A percentile compares a stretch with the other conserved stretches of the same genome.
Conservation (phyloP, 1,139 yeast genomes). For the Geotrichum aggregatum region DNA sequence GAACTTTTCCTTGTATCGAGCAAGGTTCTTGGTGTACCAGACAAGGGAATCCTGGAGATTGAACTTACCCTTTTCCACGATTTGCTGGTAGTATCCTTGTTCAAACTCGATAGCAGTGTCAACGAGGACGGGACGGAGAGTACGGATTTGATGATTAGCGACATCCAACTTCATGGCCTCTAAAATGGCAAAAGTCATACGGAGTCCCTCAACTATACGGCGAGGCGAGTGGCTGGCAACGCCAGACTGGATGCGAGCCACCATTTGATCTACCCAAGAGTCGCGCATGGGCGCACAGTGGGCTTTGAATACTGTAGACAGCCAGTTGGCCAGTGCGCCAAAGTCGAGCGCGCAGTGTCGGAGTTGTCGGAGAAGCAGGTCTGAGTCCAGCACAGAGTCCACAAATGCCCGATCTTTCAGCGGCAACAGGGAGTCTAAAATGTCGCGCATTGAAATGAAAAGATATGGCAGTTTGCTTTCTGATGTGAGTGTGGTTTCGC, state of each 20-base stretch:
- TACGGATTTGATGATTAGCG: slow-evolving; percentile 89
- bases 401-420: slow-evolving; percentile 68
- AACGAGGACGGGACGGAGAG: slow-evolving; percentile 75
- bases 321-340: slow-evolving; percentile 61
- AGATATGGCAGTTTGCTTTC: slow-evolving; percentile 55
- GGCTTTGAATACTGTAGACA: slow-evolving; percentile 64
- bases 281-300: slow-evolving; percentile 97
- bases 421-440: slow-evolving; percentile 70
- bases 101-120: slow-evolving; percentile 93
- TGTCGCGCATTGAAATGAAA: slow-evolving; percentile 72
- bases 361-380: slow-evolving; percentile 70
- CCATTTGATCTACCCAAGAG: slow-evolving; percentile 83
- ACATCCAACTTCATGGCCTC: slow-evolving; percentile 97
- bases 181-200: slow-evolving; percentile 74
- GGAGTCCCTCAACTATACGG: slow-evolving; percentile 68
- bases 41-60: slow-evolving; percentile 61
- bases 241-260: slow-evolving; percentile 60
- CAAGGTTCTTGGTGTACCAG: slow-evolving; percentile 53
- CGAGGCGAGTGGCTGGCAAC: slow-evolving; percentile 50
- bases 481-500: slow-evolving; percentile 19
- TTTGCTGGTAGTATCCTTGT: slow-evolving; percentile 74
- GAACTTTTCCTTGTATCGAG: slow-evolving; percentile 10
- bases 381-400: slow-evolving; percentile 72
- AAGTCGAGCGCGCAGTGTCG: slow-evolving; percentile 66
- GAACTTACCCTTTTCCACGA: slow-evolving; percentile 57